Conservation (phyloP, 2,329 filamentous ascomycete genomes). For the Pseudogymnoascus sp. region DNA sequence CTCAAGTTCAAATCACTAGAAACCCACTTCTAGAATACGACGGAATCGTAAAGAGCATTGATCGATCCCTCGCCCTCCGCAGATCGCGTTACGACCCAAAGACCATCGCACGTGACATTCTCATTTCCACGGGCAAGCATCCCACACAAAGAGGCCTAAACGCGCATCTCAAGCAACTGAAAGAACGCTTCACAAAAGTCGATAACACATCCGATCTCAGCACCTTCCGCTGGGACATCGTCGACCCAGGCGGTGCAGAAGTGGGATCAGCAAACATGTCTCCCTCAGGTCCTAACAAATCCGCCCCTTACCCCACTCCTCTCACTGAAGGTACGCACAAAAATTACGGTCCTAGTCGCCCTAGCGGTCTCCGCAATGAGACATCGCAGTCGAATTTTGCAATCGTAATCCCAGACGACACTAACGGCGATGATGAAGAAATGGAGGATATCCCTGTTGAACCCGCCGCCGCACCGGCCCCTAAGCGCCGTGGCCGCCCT, state of each 20-base stretch:
- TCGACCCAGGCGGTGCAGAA: slow-evolving; percentile 6
- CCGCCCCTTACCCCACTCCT: background rate
- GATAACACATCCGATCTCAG: slow-evolving; percentile 12
- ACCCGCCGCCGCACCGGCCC: background rate
- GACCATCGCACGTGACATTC: slow-evolving; percentile 56
- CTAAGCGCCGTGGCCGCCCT: background rate
- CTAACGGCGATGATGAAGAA: background rate
- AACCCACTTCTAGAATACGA: slow-evolving; percentile 11
- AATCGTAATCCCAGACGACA: background rate
- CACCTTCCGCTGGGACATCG: slow-evolving; percentile 13
- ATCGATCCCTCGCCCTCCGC: slow-evolving; percentile 15
- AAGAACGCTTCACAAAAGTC: slow-evolving; percentile 6
- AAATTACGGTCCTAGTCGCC: background rate
- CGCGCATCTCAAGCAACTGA: slow-evolving; percentile 41
- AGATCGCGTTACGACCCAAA: slow-evolving; percentile 50
- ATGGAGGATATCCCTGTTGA: background rate
- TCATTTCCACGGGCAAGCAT: slow-evolving; percentile 55
- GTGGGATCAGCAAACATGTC: slow-evolving; percentile 1
- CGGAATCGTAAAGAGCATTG: slow-evolving; percentile 10
- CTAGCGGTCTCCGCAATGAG: background rate
- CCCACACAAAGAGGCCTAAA: slow-evolving; percentile 53
- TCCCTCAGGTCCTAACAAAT: background rate
- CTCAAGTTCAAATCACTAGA: background rate
- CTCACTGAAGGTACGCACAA: background rate
- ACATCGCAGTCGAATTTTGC: background rate